A percentile compares a stretch with the other conserved stretches of the same genome.
Evolutionary conservation across 306 rosid genomes (phyloP).

Genomic region (Lotus japonicus): DNA sequence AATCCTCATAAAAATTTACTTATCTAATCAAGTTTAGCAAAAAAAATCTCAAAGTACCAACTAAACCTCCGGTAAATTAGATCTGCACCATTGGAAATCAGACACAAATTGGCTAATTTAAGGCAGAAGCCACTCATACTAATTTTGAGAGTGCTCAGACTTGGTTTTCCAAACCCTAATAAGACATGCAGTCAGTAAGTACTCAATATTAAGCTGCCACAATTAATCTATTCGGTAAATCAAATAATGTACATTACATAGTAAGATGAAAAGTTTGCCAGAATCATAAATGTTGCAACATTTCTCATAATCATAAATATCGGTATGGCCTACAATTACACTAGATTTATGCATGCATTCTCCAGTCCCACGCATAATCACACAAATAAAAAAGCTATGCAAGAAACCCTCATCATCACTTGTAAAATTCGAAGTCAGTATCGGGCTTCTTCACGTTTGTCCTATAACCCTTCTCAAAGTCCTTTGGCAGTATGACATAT

Average conservation of each 20-base stretch:
- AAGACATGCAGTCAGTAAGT: neutral
- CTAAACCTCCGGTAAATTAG: too few species aligned
- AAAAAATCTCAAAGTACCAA: too few species aligned
- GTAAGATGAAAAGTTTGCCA: neutral
- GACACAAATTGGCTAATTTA: neutral
- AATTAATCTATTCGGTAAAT: neutral
- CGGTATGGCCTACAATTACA: neutral
- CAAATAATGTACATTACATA: neutral
- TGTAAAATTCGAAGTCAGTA: constrained; percentile 97
- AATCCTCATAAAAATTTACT: too few species aligned
- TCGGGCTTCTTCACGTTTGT: constrained; percentile 98
- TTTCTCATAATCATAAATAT: constrained; percentile 1
- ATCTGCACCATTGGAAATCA: neutral
- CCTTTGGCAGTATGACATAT: constrained; percentile 93
- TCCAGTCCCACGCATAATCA: neutral
- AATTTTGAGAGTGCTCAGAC: neutral
- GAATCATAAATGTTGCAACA: neutral
- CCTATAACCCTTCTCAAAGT: constrained; percentile 95
- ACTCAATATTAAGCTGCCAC: neutral
- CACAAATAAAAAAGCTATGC: neutral
- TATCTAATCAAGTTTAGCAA: too few species aligned
- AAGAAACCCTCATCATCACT: constrained; percentile 37
- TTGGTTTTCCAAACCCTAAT: neutral
- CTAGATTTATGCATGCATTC: neutral
- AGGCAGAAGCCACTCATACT: neutral